These are phyloP conservation scores for Botryotinia narcissicola DNA, from an alignment of 2,329 filamentous ascomycete species.

Conservation along the genomic window DNA sequence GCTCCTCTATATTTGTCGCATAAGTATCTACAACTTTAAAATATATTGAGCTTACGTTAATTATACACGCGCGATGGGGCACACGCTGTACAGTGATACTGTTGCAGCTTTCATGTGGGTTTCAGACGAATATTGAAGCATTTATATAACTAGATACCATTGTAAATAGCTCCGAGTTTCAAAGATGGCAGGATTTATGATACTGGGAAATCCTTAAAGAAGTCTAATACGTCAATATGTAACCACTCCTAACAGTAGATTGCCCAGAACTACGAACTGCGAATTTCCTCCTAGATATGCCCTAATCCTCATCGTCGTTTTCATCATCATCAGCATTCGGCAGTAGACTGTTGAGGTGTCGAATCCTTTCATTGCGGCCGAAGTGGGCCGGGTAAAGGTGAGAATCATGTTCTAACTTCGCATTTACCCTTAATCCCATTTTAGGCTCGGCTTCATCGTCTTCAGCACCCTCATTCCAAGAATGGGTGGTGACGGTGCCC, in stretches of 20 bases:
- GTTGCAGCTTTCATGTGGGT: background rate
- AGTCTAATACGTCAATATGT: background rate
- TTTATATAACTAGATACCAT: background rate
- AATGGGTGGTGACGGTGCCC: constrained; percentile 65
- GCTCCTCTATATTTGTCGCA: background rate
- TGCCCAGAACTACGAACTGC: background rate
- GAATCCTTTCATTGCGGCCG: background rate
- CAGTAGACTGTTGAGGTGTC: too few species aligned
- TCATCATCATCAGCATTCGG: background rate
- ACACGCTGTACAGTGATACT: background rate
- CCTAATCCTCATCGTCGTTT: background rate
- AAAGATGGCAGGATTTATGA: background rate
- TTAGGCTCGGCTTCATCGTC: constrained; percentile 55
- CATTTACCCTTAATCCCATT: constrained; percentile 46
- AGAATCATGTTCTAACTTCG: constrained; percentile 40
- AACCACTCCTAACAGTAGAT: background rate
- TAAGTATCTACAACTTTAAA: background rate
- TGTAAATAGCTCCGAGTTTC: background rate
- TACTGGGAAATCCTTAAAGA: background rate
- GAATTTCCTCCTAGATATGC: background rate
- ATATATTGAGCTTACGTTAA: background rate
- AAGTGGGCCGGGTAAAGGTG: constrained; percentile 18
- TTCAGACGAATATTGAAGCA: background rate
- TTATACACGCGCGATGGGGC: background rate
- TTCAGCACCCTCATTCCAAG: constrained; percentile 61